These are phyloP conservation scores for Tritrichomonas musculus DNA, from an alignment of 208 protist genomes.

Conservation along the genomic window DNA sequence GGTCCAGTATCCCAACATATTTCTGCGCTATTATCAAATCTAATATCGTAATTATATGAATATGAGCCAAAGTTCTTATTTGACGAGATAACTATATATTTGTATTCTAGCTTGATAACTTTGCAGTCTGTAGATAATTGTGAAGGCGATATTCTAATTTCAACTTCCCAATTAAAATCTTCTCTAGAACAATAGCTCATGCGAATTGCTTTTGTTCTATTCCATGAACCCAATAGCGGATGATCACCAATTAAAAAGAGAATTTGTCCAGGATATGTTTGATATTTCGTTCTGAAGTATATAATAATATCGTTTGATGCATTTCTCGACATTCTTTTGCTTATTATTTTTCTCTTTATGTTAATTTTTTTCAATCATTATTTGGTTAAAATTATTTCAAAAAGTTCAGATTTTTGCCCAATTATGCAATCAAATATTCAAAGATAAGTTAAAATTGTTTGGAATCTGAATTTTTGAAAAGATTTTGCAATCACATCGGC, in stretches of 20 bases:
- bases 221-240: background rate
- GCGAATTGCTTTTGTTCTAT: background rate
- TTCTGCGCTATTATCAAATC: background rate
- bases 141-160: background rate
- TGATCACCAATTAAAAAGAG: background rate
- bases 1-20: constrained; percentile 21
- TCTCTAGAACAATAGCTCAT: background rate
- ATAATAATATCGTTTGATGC: background rate
- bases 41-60: background rate
- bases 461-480: too few relatives aligned
- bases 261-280: background rate
- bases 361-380: too few relatives aligned
- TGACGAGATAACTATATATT: background rate
- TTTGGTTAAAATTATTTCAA: too few relatives aligned
- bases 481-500: too few relatives aligned
- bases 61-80: background rate
- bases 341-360: too few relatives aligned
- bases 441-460: too few relatives aligned
- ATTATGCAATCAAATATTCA: too few relatives aligned
- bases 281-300: background rate
- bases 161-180: background rate
- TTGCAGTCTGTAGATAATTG: background rate
- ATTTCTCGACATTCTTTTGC: too few relatives aligned
- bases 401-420: too few relatives aligned
- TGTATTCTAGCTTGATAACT: constrained; percentile 28